Evolutionary conservation across 495 filamentous ascomycete species (phyloP), one percentile per base, ranked within the genome.

Genomic region (Usnea hakonensis): DNA sequence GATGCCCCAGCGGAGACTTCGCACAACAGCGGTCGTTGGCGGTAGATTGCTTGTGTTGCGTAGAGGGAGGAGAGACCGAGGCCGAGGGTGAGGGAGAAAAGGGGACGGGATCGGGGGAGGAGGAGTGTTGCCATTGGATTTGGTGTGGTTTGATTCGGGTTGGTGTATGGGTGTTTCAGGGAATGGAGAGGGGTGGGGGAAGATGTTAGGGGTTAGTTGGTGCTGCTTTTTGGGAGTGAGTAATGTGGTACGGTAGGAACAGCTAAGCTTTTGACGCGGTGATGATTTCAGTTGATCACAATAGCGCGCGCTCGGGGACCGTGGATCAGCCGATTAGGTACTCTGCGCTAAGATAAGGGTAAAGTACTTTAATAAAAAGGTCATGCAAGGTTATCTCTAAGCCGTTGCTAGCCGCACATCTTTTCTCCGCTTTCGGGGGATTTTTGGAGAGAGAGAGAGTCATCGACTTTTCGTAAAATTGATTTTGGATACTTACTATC

Each of bases 31-130:
- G 68, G 60, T 8, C 32, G 37, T 2, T 37, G 68, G 5, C 37
- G 62, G 37, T 41, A 52, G 44, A 70, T 63, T 0, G 74, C 71
- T 59, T 72, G 69, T 9, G 76, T 67, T 57, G 72, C 66, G 62
- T 76, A 67, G 44, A 72, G 69, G 61, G 78, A 64, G 60, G 76
- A 70, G 58, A 81, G 66, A 64, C 77, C 75, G 58, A 81, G 68
- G 37, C 77, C 74, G 28, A 75, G 67, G 43, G 73, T 71, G 58
- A 76, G 64, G 61, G 74, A 48, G 28, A 73, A 63, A 48, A 69
- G 68, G 48, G 54, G 56, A 17, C 62, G 58, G 44, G 67, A 37
- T 35, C 71, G 76, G 19, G 66, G 69, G 60, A 73, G 67, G 55
- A 76, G 72, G 50, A 63, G 57, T 46, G 71, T 19, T n/a, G 59